Conservation (phyloP, 352 stramenopile species). For the Pythium rhizo-oryzae region DNA sequence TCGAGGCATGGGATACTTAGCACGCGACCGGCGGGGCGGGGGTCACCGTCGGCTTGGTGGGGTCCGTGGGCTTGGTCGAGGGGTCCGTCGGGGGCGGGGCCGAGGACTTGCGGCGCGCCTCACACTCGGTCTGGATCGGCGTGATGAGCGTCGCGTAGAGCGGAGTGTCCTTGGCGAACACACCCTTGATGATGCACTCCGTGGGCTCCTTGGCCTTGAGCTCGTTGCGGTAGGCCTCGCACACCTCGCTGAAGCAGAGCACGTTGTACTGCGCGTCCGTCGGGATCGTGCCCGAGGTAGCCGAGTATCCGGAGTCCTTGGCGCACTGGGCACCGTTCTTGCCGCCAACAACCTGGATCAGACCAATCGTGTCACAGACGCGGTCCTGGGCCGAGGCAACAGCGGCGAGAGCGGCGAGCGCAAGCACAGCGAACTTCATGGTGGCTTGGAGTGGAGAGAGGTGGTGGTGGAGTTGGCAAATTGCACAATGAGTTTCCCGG, state of each 20-base stretch:
- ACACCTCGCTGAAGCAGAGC: slow-evolving; percentile 18
- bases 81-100: not conserved
- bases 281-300: not conserved
- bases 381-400: not conserved
- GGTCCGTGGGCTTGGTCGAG: not conserved
- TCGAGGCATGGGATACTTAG: not conserved
- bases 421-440: slow-evolving; percentile 17
- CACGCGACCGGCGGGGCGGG: not conserved
- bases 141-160: slow-evolving; percentile 3
- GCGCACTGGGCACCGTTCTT: slow-evolving; percentile 7
- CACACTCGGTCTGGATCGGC: slow-evolving; percentile 7
- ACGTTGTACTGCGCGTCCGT: slow-evolving; percentile 11
- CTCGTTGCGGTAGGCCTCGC: slow-evolving; percentile 9
- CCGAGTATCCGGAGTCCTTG: slow-evolving; percentile 5
- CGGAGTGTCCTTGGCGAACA: not conserved
- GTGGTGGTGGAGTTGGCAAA: slow-evolving; percentile 4
- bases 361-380: slow-evolving; percentile 1
- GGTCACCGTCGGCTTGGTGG: not conserved
- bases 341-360: slow-evolving; percentile 14
- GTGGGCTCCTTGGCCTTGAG: slow-evolving; percentile 6
- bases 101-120: not conserved
- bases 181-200: not conserved
- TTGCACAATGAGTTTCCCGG: slow-evolving; percentile 7
- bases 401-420: slow-evolving; percentile 8
- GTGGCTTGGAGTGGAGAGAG: not conserved